These are phyloP conservation scores for Moesziomyces antarcticus DNA, from an alignment of 1,284 basidiomycete species.

Conservation along the genomic window DNA sequence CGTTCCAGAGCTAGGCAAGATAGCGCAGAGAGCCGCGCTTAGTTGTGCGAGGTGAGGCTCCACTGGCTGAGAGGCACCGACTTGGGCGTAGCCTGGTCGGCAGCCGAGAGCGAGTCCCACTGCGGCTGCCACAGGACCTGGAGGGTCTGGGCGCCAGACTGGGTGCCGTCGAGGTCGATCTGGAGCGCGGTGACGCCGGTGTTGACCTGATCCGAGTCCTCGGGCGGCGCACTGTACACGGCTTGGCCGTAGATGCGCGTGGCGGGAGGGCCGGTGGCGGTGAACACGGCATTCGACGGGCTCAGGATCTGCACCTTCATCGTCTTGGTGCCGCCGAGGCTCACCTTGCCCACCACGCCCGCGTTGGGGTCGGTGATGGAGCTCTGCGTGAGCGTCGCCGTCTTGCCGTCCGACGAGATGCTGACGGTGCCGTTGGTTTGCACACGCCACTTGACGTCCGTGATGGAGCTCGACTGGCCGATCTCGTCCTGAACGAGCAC, in stretches of 20 bases:
- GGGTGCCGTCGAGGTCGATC: conserved; percentile 73
- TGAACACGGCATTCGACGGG: conserved; percentile 72
- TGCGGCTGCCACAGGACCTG: conserved; percentile 68
- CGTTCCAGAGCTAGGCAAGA: neutral
- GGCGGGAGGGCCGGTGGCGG: conserved; percentile 30
- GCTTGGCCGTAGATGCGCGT: conserved; percentile 73
- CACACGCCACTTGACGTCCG: conserved; percentile 84
- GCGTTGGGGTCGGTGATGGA: conserved; percentile 73
- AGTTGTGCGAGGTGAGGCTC: conserved; percentile 64
- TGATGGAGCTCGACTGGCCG: conserved; percentile 42
- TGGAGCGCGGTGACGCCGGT: conserved; percentile 81
- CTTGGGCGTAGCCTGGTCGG: conserved; percentile 56
- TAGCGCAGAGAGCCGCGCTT: conserved; percentile 2
- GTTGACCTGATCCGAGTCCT: conserved; percentile 78
- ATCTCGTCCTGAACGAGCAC: conserved; percentile 75
- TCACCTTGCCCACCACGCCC: conserved; percentile 69
- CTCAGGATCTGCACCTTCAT: conserved; percentile 73
- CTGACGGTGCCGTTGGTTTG: conserved; percentile 85
- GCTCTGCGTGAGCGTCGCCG: conserved; percentile 76
- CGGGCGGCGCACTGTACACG: conserved; percentile 72
- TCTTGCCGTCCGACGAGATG: conserved; percentile 67
- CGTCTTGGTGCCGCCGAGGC: conserved; percentile 63
- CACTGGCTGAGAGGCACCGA: conserved; percentile 59
- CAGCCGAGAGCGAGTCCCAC: conserved; percentile 49
- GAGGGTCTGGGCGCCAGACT: conserved; percentile 70